These are phyloP conservation scores for Gossypium raimondii DNA, from an alignment of 345 rosid species.

Conservation along the genomic window DNA sequence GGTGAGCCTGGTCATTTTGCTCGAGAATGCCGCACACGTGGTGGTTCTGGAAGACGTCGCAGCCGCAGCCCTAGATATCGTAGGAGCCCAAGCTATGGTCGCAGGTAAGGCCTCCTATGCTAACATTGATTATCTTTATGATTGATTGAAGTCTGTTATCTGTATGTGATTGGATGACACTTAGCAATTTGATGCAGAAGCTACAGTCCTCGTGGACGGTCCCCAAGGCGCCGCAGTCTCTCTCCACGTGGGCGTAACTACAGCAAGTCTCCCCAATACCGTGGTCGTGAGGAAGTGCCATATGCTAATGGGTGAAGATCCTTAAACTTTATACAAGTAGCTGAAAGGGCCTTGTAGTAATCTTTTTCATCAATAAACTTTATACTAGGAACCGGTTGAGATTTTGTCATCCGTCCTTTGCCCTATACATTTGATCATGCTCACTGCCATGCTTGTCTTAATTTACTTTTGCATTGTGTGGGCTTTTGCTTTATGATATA, in stretches of 20 bases:
- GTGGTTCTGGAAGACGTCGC: constrained; percentile 66
- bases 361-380: not conserved
- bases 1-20: constrained; percentile 95
- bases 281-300: constrained; percentile 75
- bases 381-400: no score
- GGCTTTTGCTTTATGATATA: constrained; percentile 4
- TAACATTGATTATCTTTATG: not conserved
- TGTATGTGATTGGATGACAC: not conserved
- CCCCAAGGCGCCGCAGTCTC: constrained; percentile 75
- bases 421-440: not conserved
- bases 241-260: constrained; percentile 87
- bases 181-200: constrained; percentile 43
- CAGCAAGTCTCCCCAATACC: constrained; percentile 85
- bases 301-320: constrained; percentile 80
- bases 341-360: not conserved
- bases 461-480: not conserved
- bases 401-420: not conserved
- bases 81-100: constrained; percentile 87
- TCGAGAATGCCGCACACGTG: constrained; percentile 75
- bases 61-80: constrained; percentile 85
- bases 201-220: constrained; percentile 82
- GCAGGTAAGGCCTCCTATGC: constrained; percentile 38
- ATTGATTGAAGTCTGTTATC: not conserved
- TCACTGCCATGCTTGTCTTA: not conserved
- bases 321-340: not conserved